phyloP scores from a whole-genome alignment of 805 yeast species.

The Pichia cabralensis region DNA sequence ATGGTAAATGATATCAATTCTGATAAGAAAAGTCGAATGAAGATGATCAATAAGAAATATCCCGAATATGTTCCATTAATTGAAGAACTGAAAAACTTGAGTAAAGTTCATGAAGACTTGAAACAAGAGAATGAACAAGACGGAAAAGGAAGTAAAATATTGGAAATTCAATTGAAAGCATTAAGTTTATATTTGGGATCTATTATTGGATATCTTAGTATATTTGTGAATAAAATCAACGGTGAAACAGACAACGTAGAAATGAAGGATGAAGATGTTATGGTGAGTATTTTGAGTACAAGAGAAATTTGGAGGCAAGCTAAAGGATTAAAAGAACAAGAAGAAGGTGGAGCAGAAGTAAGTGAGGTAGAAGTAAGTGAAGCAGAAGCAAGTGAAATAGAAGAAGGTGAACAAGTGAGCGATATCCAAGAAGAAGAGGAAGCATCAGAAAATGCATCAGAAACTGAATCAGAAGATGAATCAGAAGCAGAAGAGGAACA shows the following conservation, averaged over 20 bases:
- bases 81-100: slow-evolving; percentile 43
- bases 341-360: slow-evolving; percentile 16
- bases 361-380: slow-evolving; percentile 19
- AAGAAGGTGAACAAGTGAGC: slow-evolving; percentile 13
- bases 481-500: slow-evolving; percentile 21
- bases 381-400: slow-evolving; percentile 15
- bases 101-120: slow-evolving; percentile 33
- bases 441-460: slow-evolving; percentile 16
- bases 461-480: slow-evolving; percentile 1
- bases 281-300: slow-evolving; percentile 75
- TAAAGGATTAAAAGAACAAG: slow-evolving; percentile 19
- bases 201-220: slow-evolving; percentile 66
- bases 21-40: slow-evolving; percentile 32
- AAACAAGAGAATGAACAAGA: slow-evolving; percentile 15
- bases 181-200: slow-evolving; percentile 72
- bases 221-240: slow-evolving; percentile 49
- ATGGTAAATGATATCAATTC: too few relatives aligned
- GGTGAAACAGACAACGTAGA: slow-evolving; percentile 39
- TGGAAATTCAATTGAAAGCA: slow-evolving; percentile 52
- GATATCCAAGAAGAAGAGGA: slow-evolving; percentile 13
- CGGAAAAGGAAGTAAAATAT: slow-evolving; percentile 29
- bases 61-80: slow-evolving; percentile 81
- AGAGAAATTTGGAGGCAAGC: slow-evolving; percentile 91
- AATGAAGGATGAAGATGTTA: slow-evolving; percentile 82
- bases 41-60: slow-evolving; percentile 48